Evolutionary conservation across 495 filamentous ascomycete genomes (phyloP).

Genomic region (Trichoderma asperelloides): DNA sequence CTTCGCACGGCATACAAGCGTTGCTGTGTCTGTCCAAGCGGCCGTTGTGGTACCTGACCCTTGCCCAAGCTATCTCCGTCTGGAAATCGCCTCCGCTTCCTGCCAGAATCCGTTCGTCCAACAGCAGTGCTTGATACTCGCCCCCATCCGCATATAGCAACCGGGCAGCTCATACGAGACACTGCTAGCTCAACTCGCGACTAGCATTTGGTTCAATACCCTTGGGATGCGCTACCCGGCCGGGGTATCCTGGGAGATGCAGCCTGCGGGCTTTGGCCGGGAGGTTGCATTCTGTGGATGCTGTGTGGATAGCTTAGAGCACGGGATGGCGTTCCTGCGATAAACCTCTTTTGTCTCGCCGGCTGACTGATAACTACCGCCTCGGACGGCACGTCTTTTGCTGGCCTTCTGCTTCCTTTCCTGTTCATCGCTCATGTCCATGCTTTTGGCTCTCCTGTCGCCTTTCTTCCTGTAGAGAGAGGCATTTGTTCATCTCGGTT

Average conservation of each 20-base stretch:
- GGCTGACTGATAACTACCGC: slow-evolving; percentile 1
- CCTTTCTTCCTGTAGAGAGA: not conserved
- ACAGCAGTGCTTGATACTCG: not conserved
- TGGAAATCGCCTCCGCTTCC: not conserved
- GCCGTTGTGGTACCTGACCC: not conserved
- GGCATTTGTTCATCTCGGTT: not conserved
- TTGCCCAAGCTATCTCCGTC: not conserved
- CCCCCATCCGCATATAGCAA: too few species aligned
- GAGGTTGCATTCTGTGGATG: not conserved
- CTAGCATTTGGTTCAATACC: not conserved
- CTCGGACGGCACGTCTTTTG: not conserved
- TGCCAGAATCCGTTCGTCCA: not conserved
- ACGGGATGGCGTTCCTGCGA: slow-evolving; percentile 1
- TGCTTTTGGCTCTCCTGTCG: not conserved
- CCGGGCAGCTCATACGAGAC: not conserved
- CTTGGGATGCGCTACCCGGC: not conserved
- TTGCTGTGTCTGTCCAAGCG: not conserved
- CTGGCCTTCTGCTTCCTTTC: not conserved
- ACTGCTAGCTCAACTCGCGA: not conserved
- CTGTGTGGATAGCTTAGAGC: slow-evolving; percentile 1
- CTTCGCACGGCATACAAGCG: not conserved
- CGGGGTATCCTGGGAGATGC: not conserved
- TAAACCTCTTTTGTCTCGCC: not conserved
- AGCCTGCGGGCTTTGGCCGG: not conserved
- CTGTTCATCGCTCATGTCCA: too few species aligned